A percentile compares a stretch with the other conserved stretches of the same genome.
Evolutionary conservation across 2,329 filamentous ascomycete genomes (phyloP).

Genomic region (Aciculosporium take): DNA sequence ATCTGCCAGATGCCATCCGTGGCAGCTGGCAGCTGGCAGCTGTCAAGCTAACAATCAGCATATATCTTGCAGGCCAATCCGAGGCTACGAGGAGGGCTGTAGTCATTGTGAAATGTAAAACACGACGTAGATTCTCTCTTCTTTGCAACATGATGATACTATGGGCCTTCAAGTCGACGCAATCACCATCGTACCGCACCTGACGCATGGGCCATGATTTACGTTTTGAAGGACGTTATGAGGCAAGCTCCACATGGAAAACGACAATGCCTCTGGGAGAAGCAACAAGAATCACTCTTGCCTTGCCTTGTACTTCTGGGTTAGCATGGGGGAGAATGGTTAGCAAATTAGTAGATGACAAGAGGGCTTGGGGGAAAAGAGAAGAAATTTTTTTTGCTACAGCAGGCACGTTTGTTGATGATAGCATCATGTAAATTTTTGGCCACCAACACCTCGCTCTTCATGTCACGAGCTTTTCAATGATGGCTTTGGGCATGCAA

Average conservation of each 20-base stretch:
- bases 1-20: not conserved
- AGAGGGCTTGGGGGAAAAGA: constrained; percentile 28
- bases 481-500: constrained; percentile 59
- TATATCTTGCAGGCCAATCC: not conserved
- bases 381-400: not conserved
- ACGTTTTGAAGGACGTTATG: constrained; percentile 15
- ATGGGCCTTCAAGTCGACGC: not conserved
- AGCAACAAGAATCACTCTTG: constrained; percentile 30
- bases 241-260: constrained; percentile 12
- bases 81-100: not conserved
- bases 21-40: constrained; percentile 1
- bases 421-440: not conserved
- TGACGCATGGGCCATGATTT: not conserved
- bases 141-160: not conserved
- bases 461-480: constrained; percentile 38
- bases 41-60: not conserved
- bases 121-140: not conserved
- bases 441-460: not conserved
- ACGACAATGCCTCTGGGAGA: constrained; percentile 15
- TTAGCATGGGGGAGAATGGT: constrained; percentile 31
- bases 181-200: not conserved
- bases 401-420: not conserved
- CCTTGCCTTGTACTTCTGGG: constrained; percentile 61
- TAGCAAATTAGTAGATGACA: constrained; percentile 57
- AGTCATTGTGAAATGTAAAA: not conserved